Percentiles rank a stretch among this genome's conserved stretches.
phyloP scores from a whole-genome alignment of 129 eudicot species.

The Heracleum sosnowskyi region DNA sequence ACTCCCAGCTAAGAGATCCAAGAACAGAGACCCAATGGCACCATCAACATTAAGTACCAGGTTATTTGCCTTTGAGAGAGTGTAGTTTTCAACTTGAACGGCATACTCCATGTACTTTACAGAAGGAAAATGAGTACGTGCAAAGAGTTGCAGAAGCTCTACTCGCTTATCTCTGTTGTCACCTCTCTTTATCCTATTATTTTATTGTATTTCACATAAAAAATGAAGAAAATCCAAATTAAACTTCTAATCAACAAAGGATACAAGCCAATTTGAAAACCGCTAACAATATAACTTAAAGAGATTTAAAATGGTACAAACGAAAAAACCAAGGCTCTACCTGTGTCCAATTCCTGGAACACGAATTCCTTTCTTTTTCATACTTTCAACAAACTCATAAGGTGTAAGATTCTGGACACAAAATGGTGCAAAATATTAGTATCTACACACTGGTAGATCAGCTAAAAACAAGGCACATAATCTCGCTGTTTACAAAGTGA shows the following conservation, averaged over 20 bases:
- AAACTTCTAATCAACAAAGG: neutral
- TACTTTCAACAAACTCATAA: slow-evolving; percentile 91
- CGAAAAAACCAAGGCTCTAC: slow-evolving; percentile 23
- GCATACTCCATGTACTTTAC: slow-evolving; percentile 99
- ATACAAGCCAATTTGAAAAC: neutral
- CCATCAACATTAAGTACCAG: slow-evolving; percentile 94
- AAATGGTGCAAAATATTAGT: slow-evolving; percentile 16
- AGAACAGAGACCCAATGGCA: slow-evolving; percentile 91
- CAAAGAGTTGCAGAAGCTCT: slow-evolving; percentile 76
- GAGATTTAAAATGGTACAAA: neutral
- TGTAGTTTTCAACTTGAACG: slow-evolving; percentile 86
- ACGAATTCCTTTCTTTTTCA: slow-evolving; percentile 98
- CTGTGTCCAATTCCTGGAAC: slow-evolving; percentile 99
- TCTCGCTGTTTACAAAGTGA: neutral
- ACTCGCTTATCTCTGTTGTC: slow-evolving; percentile 98
- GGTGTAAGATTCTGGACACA: slow-evolving; percentile 64
- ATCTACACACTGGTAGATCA: neutral
- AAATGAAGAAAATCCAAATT: neutral
- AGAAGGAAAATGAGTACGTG: slow-evolving; percentile 84
- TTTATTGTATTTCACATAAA: slow-evolving; percentile 1
- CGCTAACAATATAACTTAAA: neutral
- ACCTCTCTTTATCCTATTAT: slow-evolving; percentile 79
- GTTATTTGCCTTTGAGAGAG: slow-evolving; percentile 93
- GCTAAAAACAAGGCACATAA: neutral
- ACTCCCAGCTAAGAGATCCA: slow-evolving; percentile 96